phyloP scores from a whole-genome alignment of 108 stramenopile genomes.

The Pseudonitzschia delicatissima region DNA sequence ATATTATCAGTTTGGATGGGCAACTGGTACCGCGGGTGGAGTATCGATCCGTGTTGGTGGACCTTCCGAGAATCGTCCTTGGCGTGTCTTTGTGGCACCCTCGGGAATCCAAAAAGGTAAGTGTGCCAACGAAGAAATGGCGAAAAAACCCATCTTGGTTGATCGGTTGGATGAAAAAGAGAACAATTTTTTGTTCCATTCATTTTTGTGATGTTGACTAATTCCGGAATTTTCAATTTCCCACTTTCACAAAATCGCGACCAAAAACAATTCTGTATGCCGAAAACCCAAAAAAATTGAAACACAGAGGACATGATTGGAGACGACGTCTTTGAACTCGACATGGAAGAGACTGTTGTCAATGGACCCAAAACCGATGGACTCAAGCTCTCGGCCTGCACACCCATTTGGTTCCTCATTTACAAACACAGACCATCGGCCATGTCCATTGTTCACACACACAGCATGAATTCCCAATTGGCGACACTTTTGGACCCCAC shows the following conservation, averaged over 20 bases:
- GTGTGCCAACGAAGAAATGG: too few relatives aligned
- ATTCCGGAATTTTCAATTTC: neutral
- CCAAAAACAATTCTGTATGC: neutral
- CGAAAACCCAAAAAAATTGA: neutral
- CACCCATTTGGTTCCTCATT: constrained; percentile 89
- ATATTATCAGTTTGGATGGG: constrained; percentile 90
- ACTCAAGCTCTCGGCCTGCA: constrained; percentile 81
- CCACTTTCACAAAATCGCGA: neutral
- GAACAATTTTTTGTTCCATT: neutral
- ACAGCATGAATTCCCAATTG: constrained; percentile 80
- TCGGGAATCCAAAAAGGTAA: constrained; percentile 87
- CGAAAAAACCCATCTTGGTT: too few relatives aligned
- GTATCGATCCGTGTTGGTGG: constrained; percentile 84
- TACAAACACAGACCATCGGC: constrained; percentile 70
- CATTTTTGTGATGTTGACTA: too few relatives aligned
- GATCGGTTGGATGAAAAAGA: neutral
- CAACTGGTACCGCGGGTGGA: constrained; percentile 93
- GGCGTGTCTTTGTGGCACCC: constrained; percentile 91
- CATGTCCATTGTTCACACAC: constrained; percentile 84
- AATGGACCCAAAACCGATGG: constrained; percentile 62
- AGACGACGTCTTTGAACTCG: constrained; percentile 90
- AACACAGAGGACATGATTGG: constrained; percentile 84
- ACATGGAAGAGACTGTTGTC: constrained; percentile 55
- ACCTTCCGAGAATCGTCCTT: constrained; percentile 52
- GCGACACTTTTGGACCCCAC: constrained; percentile 86